Evolutionary conservation across 225 moss, liverwort and hornwort genomes (phyloP), one percentile per base, ranked within the genome.

Genomic region (Pseudoscleropodium purum): DNA sequence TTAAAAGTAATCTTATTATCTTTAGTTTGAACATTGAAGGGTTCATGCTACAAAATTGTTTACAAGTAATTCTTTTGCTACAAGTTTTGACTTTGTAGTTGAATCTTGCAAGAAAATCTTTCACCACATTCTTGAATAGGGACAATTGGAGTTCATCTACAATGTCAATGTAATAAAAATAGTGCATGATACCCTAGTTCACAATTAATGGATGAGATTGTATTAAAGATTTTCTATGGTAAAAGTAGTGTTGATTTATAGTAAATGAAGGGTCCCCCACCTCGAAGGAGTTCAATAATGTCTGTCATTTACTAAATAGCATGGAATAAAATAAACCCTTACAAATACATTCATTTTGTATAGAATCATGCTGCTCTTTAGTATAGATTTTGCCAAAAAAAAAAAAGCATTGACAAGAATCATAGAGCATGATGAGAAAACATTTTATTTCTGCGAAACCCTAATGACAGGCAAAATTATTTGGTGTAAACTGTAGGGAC

Each of bases 401-500:
- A 63, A 63, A 27, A 49, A 49, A 49, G 49, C 13, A 9, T 60
- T 6, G 6, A 27, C 3, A 12, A 27, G 62, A 27, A 62, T 2
- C 13, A 26, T 5, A 13, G 12, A 61, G 61, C 61, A 2, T 13
- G 4, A 26, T 10, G 6, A 61, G 6, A 23, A 61, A 5, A 23
- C 13, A 0, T 2, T 27, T 31, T 62, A 10, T 30, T 63, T 30
- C 31, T 3, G 10, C 15, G 5, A 66, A 34, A 34, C 0, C 6
- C 9, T 2, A 2, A 31, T 2, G 2, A 65, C 17, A 2, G 36
- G 18, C 1, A 5, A 2, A 18, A 66, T 34, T 18, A 6, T 18
- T 7, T 0, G 4, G 6, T 7, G 3, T 30, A 30, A 63, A 30
- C 7, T 4, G 3, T 3, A 0, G 3, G 29, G 15, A 4, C 1